Base-by-base conservation (phyloP, 306 rosid genomes). In the Acmispon strigosus region DNA sequence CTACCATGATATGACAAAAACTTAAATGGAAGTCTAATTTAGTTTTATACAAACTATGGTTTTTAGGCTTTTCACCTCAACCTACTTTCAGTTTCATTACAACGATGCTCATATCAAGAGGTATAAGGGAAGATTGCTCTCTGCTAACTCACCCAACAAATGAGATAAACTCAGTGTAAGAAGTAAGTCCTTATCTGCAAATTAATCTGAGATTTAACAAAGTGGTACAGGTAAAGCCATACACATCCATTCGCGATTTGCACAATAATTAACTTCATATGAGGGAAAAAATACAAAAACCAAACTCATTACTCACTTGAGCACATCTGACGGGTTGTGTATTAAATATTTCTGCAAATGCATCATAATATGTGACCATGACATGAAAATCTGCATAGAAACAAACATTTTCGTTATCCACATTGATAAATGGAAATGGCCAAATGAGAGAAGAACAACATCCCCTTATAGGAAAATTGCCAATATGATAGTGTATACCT, bases 351-450 rank as follows among this genome's bases (percentile, higher is more conserved):
- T 93, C 80, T 90, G 96, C 71, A 93, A 75, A 73, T 85, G 57
- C 97, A 89, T 87, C 98, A 89, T 87, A 74, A 88, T 77, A 62
- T 55, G 78, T 37, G 96, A 90, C 97, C 96, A 93, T 16, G 98
- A 84, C 11, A 66, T 83, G 82, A 93, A 90, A 39, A 88, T 87
- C 98, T 93, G 94, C 88, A 79, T 8, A 22, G 67, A 29, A 69
- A 66, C 15, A 34, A 57, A 69, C 7, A 75, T 10, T 34, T 43
- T 49, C 42, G 45, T 7, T 34, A 58, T 17, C 42, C 69, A 79
- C 0, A 5, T 43, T n/a, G 62, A 68, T 5, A 29, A 19, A 9
- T 59, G 34, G 49, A 72, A 77, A 64, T 59, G 10, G 47, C 64
- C 57, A 17, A 72, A 66, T 32, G 63, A 51, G 61, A 56, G 39